Percentiles rank a stretch among this genome's conserved stretches.
Conservation (phyloP, 164 flowering plant genomes). For the Vitis rupestris region DNA sequence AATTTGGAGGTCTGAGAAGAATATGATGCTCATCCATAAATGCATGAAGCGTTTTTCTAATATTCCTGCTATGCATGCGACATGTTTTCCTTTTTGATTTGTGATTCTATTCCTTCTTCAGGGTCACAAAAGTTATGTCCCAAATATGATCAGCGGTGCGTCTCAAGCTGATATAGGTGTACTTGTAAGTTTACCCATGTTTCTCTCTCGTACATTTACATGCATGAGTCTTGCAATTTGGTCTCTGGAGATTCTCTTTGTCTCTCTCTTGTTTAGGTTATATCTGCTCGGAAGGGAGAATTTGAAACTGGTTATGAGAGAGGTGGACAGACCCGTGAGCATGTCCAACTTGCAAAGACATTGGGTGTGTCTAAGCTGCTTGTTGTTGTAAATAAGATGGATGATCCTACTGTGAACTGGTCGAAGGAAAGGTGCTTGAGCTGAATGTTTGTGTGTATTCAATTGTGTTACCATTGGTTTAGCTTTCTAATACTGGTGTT, state of each 20-base stretch:
- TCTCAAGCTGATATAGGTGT: constrained; percentile 99
- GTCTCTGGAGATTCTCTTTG: neutral
- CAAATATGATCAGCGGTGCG: constrained; percentile 99
- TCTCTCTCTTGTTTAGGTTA: too few relatives aligned
- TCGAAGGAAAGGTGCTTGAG: constrained; percentile 73
- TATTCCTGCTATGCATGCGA: too few relatives aligned
- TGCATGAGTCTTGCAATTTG: neutral
- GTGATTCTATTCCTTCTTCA: constrained; percentile 27
- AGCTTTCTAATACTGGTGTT: constrained; percentile 1
- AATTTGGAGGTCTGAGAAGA: too few relatives aligned
- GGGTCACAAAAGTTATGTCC: constrained; percentile 99
- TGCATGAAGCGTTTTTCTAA: too few relatives aligned
- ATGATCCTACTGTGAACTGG: constrained; percentile 96
- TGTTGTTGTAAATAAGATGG: constrained; percentile 97
- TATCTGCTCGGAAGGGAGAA: constrained; percentile 99
- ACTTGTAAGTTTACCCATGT: constrained; percentile 47
- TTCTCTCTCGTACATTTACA: neutral
- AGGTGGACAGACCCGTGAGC: constrained; percentile 99
- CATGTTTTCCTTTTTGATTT: too few relatives aligned
- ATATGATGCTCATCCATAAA: too few relatives aligned
- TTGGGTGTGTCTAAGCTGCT: constrained; percentile 93
- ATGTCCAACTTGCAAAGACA: constrained; percentile 97
- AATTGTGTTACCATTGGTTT: too few relatives aligned
- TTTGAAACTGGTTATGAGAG: constrained; percentile 99
- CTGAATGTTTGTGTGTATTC: neutral